Percentiles rank a stretch among this genome's conserved stretches.
phyloP scores from a whole-genome alignment of 129 eudicot species.

The Chrysanthemum seticuspe region DNA sequence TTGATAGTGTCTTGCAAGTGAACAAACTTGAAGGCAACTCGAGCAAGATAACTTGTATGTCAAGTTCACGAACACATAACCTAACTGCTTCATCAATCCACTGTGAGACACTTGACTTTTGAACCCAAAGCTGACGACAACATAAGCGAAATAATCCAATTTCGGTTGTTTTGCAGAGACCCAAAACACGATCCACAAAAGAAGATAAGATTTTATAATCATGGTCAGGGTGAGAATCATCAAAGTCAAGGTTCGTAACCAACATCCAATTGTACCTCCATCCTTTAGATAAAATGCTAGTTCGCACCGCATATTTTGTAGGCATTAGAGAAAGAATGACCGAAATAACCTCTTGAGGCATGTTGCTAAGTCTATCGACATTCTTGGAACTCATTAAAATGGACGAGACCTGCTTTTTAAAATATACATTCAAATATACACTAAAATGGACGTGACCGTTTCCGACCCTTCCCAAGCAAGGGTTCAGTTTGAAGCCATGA shows the following conservation, averaged over 20 bases:
- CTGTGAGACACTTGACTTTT: not conserved
- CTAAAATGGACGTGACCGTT: too few relatives aligned
- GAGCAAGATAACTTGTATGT: not conserved
- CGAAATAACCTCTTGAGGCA: constrained; percentile 20
- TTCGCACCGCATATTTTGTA: constrained; percentile 18
- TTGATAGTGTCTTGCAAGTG: constrained; percentile 3
- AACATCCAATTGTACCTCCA: constrained; percentile 25
- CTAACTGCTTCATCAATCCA: constrained; percentile 21
- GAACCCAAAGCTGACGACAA: not conserved
- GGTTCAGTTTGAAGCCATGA: too few relatives aligned
- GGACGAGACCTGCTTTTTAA: too few relatives aligned
- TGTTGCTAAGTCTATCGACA: constrained; percentile 14
- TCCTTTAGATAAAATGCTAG: constrained; percentile 25
- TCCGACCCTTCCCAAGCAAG: too few relatives aligned
- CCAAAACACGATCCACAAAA: constrained; percentile 14
- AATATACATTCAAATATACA: too few relatives aligned
- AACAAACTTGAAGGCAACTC: constrained; percentile 5
- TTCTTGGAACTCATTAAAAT: not conserved
- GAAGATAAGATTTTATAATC: not conserved
- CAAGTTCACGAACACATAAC: not conserved
- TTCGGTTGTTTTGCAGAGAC: not conserved
- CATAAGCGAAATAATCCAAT: not conserved
- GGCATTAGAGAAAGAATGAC: constrained; percentile 23
- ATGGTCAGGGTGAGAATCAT: not conserved
- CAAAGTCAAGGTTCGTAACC: constrained; percentile 19